Base-by-base conservation (phyloP, 2,329 filamentous ascomycete genomes). In the Cladorrhinum sp. region DNA sequence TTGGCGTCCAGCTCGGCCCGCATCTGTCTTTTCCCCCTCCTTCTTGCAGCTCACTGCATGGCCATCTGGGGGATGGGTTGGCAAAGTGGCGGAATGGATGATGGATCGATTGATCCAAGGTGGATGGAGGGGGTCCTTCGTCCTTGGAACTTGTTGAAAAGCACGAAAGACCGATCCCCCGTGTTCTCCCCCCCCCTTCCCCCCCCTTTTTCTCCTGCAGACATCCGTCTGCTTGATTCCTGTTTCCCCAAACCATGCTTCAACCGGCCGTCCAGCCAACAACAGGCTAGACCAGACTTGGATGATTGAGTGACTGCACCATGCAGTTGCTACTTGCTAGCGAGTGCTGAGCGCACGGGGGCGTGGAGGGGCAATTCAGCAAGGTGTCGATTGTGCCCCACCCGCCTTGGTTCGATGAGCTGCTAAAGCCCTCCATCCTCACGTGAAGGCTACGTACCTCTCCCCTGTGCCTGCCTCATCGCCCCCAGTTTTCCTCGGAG, bases 401-500 rank as follows among this genome's bases (percentile, higher is more conserved):
- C 41, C 41, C 10, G n/a, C 41, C 16, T 45, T 45, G 41, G 4
- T 45, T 45, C 41, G 41, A 45, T 45, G 41, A 16, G 41, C 41
- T 45, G 41, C 41, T 20, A 55, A 41, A 27, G 59, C 62, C 58
- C 63, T 62, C 60, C 59, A 24, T 60, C 54, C 25, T 64, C 67
- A 67, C 66, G 61, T 67, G 64, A 56, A 60, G 50, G 51, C 32
- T 56, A 55, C 60, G 50, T 61, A 60, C 57, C 27, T 59, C 29
- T 41, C 55, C 25, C 62, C 50, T 58, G 32, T 58, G 55, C 38
- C 16, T 48, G 55, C 38, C 59, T 51, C 63, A 55, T 58, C 58
- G 53, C 50, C 36, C n/a, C 24, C 45, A 18, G 2, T 48, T 29
- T 25, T 9, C 22, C 49, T 22, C 24, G 12, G 22, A 25, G 8